These are phyloP conservation scores for Microglena sp. DNA, from an alignment of 139 green algal species.

Conservation along the genomic window DNA sequence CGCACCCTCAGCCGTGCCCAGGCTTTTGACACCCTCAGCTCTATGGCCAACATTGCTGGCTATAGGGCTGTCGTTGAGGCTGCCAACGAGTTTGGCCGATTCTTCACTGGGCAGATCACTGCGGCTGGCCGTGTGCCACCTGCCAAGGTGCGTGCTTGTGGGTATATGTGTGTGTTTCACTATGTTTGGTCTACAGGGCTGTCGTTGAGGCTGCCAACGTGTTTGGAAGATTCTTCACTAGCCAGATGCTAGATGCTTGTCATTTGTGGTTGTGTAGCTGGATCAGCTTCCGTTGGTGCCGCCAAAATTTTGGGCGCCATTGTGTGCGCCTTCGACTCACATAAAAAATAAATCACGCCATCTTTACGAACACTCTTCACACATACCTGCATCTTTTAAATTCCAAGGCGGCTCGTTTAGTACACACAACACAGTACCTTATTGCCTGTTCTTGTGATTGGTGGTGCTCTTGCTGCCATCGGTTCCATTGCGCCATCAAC, in stretches of 20 bases:
- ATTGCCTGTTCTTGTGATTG: no score
- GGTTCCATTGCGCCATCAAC: no score
- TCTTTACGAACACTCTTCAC: no score
- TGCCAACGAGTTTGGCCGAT: slow-evolving; percentile 51
- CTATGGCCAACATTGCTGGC: slow-evolving; percentile 76
- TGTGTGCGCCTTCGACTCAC: no score
- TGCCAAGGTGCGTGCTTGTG: slow-evolving; percentile 25
- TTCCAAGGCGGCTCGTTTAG: no score
- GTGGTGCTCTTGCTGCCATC: no score
- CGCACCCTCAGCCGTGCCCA: slow-evolving; percentile 33
- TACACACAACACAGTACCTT: no score
- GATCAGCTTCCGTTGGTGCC: slow-evolving; percentile 58
- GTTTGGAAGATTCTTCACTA: slow-evolving; percentile 58
- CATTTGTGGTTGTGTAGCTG: slow-evolving; percentile 53
- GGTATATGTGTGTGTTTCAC: background rate
- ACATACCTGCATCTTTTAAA: no score
- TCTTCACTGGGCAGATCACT: slow-evolving; percentile 81
- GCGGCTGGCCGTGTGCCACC: slow-evolving; percentile 54
- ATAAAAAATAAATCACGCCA: no score
- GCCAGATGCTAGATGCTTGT: slow-evolving; percentile 75
- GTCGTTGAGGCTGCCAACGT: slow-evolving; percentile 64
- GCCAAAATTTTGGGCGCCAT: slow-evolving; percentile 68
- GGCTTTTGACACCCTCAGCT: slow-evolving; percentile 68
- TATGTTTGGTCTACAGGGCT: slow-evolving; percentile 12
- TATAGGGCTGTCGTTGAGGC: slow-evolving; percentile 73